Evolutionary conservation across 1,284 basidiomycete species (phyloP).

Genomic region (Agroathelia rolfsii): DNA sequence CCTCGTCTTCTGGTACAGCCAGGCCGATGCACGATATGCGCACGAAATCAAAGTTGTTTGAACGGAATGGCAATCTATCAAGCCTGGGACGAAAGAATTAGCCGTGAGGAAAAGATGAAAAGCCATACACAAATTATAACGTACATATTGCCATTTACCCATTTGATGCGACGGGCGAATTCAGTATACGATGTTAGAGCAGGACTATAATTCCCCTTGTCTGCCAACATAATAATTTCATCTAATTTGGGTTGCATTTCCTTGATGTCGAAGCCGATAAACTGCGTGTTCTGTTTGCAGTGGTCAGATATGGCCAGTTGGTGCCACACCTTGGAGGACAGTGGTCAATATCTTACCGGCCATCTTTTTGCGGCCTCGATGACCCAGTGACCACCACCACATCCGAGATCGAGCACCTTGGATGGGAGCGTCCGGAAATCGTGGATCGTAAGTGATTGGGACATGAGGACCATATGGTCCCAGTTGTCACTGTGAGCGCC

Average conservation of each 20-base stretch:
- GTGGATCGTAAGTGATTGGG: constrained; percentile 40
- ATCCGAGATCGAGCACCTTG: constrained; percentile 64
- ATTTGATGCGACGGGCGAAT: constrained; percentile 42
- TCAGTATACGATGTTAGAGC: constrained; percentile 24
- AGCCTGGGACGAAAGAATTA: constrained; percentile 31
- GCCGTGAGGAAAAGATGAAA: constrained; percentile 9
- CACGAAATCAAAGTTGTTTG: constrained; percentile 52
- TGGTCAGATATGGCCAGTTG: too few relatives aligned
- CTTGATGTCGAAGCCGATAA: constrained; percentile 52
- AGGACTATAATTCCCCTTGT: too few relatives aligned
- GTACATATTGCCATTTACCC: constrained; percentile 61
- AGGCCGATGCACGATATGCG: constrained; percentile 53
- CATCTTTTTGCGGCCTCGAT: constrained; percentile 56
- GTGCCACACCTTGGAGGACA: background rate
- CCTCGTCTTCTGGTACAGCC: constrained; percentile 64
- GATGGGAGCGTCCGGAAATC: constrained; percentile 40
- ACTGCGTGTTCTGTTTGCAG: constrained; percentile 32
- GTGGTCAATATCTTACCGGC: constrained; percentile 39
- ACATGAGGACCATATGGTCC: constrained; percentile 52
- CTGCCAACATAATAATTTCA: too few relatives aligned
- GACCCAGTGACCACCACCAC: constrained; percentile 71
- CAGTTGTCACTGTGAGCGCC: constrained; percentile 46
- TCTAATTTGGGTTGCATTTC: constrained; percentile 46
- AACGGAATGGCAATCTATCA: constrained; percentile 48
- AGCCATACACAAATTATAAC: constrained; percentile 13